These are phyloP conservation scores for Aspergillus ustus DNA, from an alignment of 2,329 filamentous ascomycete genomes.

Conservation along the genomic window DNA sequence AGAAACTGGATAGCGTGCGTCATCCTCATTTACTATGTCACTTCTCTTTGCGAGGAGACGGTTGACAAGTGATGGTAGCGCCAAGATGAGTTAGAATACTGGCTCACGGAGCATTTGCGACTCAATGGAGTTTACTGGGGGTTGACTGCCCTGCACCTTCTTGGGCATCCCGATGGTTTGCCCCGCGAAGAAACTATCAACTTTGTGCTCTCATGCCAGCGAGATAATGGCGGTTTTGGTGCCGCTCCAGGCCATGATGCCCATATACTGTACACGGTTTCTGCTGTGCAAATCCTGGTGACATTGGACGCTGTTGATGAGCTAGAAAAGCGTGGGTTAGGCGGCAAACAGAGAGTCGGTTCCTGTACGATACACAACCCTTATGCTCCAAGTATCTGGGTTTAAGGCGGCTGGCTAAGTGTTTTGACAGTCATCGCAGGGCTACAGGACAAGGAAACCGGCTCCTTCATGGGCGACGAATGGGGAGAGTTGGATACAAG, in stretches of 20 bases:
- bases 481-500: slow-evolving; percentile 97
- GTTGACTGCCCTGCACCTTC: slow-evolving; percentile 81
- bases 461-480: slow-evolving; percentile 90
- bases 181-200: slow-evolving; percentile 80
- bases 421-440: slow-evolving; percentile 69
- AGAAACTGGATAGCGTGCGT: slow-evolving; percentile 83
- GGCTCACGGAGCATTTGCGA: slow-evolving; percentile 94
- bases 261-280: slow-evolving; percentile 95
- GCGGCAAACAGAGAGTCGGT: slow-evolving; percentile 73
- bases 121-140: slow-evolving; percentile 98
- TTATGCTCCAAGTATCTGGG: slow-evolving; percentile 18
- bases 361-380: slow-evolving; percentile 74
- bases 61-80: slow-evolving; percentile 59
- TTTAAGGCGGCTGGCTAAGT: slow-evolving; percentile 25
- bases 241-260: slow-evolving; percentile 93
- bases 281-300: slow-evolving; percentile 89
- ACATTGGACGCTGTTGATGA: slow-evolving; percentile 83
- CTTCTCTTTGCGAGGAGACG: slow-evolving; percentile 27
- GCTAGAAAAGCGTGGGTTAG: slow-evolving; percentile 71
- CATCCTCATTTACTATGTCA: slow-evolving; percentile 31
- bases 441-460: slow-evolving; percentile 78
- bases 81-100: slow-evolving; percentile 95
- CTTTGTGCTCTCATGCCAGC: slow-evolving; percentile 94
- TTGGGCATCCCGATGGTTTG: slow-evolving; percentile 79
- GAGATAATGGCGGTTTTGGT: slow-evolving; percentile 86